Evolutionary conservation across 208 protist species (phyloP).

Genomic region (Leptomonas seymouri): DNA sequence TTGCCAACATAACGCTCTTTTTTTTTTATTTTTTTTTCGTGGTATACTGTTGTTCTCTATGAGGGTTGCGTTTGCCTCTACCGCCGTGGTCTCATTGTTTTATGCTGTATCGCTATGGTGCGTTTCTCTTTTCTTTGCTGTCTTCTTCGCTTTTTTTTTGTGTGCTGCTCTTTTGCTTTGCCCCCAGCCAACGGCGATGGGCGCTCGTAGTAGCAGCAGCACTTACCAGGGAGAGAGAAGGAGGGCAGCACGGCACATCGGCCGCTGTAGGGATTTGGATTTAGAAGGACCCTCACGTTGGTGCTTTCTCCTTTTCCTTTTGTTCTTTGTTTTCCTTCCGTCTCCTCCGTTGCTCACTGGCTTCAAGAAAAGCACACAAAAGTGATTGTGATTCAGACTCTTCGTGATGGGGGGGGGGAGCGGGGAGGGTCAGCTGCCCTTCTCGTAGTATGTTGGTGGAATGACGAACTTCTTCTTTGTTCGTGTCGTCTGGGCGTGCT

Average conservation of each 20-base stretch:
- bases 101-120: conserved; percentile 15
- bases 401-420: background rate
- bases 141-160: conserved; percentile 10
- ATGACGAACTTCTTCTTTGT: too few species aligned
- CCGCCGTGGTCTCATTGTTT: conserved; percentile 8
- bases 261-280: too few species aligned
- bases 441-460: too few species aligned
- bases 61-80: background rate
- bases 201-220: background rate
- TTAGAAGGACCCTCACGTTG: too few species aligned
- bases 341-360: background rate
- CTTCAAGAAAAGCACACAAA: background rate
- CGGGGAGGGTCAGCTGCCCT: too few species aligned
- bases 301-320: too few species aligned
- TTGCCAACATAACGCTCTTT: conserved; percentile 24
- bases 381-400: background rate
- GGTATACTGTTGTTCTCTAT: too few species aligned
- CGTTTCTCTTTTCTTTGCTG: conserved; percentile 11
- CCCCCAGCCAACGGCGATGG: background rate
- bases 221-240: too few species aligned
- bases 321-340: conserved; percentile 2
- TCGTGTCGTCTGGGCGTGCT: too few species aligned
- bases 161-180: conserved; percentile 12
- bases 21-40: conserved; percentile 5
- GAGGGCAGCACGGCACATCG: too few species aligned